These are phyloP conservation scores for Microdochium bolleyi DNA, from an alignment of 2,329 filamentous ascomycete species.

Conservation along the genomic window DNA sequence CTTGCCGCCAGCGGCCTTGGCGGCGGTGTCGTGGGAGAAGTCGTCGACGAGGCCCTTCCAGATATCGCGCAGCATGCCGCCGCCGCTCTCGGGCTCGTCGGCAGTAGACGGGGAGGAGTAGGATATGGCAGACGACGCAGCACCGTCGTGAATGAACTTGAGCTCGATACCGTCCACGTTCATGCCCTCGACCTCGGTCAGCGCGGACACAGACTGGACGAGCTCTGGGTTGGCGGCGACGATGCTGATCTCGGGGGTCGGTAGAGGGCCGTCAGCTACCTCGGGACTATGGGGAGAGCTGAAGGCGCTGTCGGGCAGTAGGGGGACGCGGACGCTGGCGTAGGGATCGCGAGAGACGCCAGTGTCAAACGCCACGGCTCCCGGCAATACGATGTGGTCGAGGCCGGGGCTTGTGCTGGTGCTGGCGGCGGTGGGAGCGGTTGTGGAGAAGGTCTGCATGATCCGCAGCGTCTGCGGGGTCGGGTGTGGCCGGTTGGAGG, in stretches of 20 bases:
- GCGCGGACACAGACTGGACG: conserved; percentile 33
- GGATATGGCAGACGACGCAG: conserved; percentile 2
- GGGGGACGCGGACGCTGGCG: conserved; percentile 43
- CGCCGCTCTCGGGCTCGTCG: background rate
- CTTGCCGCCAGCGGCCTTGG: background rate
- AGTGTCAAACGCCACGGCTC: conserved; percentile 19
- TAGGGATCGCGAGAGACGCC: conserved; percentile 4
- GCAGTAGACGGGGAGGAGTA: background rate
- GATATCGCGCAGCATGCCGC: conserved; percentile 44
- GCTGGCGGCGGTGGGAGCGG: conserved; percentile 27
- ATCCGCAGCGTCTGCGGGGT: conserved; percentile 41
- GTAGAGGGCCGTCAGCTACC: conserved; percentile 29
- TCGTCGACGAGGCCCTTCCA: conserved; percentile 52
- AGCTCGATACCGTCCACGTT: conserved; percentile 48
- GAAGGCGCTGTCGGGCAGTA: conserved; percentile 50
- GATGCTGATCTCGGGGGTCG: conserved; percentile 40
- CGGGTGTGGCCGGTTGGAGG: conserved; percentile 23
- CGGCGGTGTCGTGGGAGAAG: conserved; percentile 16
- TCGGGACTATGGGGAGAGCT: conserved; percentile 33
- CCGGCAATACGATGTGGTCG: conserved; percentile 46
- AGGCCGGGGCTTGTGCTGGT: conserved; percentile 25
- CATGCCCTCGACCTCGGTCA: conserved; percentile 52
- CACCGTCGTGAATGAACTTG: conserved; percentile 37
- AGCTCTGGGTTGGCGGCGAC: conserved; percentile 50
- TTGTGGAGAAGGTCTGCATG: conserved; percentile 56